These are phyloP conservation scores for Claviceps monticola DNA, from an alignment of 2,329 filamentous ascomycete genomes.

Conservation along the genomic window DNA sequence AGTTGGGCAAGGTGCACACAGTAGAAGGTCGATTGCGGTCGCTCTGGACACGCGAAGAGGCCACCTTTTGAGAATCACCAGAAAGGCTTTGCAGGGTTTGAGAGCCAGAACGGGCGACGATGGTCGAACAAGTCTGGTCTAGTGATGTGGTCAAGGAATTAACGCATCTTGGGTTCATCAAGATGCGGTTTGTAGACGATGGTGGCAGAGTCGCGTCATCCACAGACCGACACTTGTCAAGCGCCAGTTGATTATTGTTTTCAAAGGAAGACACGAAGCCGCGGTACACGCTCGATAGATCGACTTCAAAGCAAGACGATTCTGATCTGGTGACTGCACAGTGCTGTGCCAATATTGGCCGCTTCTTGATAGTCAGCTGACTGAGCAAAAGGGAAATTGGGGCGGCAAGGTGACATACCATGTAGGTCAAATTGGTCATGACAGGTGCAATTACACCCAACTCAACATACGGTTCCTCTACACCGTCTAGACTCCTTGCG, in stretches of 20 bases:
- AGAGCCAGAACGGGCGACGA: neutral
- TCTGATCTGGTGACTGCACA: neutral
- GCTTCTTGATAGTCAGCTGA: slow-evolving; percentile 1
- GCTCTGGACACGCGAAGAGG: neutral
- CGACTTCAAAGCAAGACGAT: neutral
- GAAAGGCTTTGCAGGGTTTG: neutral
- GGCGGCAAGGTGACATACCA: neutral
- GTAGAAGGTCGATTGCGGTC: too few species aligned
- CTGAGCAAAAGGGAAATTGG: neutral
- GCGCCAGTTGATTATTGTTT: neutral
- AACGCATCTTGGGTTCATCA: neutral
- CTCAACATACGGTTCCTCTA: slow-evolving; percentile 8
- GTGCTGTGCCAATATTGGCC: neutral
- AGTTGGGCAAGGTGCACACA: too few species aligned
- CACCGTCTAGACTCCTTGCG: slow-evolving; percentile 4
- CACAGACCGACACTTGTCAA: neutral
- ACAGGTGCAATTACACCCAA: neutral
- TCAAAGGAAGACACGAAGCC: neutral
- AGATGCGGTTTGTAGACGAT: neutral
- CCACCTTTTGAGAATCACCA: neutral
- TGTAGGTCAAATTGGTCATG: neutral
- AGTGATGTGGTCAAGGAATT: neutral
- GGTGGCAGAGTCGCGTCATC: neutral
- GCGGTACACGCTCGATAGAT: neutral
- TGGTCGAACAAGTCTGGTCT: neutral